phyloP scores from a whole-genome alignment of 2,329 filamentous ascomycete genomes.

The Stagonosporopsis tanaceti region DNA sequence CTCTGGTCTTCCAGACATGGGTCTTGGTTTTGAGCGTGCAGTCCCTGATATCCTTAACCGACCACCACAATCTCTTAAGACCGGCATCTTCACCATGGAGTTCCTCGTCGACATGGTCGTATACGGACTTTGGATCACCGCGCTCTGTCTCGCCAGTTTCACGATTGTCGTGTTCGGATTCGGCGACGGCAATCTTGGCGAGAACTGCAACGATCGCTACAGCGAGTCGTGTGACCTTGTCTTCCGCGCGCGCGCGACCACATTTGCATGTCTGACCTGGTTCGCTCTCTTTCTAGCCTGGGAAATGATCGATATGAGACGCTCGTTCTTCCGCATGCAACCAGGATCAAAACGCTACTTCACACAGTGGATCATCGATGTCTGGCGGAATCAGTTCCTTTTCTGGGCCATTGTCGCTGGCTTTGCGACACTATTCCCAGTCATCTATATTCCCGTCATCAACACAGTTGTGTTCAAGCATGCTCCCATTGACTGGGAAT shows the following conservation, averaged over 20 bases:
- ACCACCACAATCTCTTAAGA: conserved; percentile 68
- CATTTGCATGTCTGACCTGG: conserved; percentile 78
- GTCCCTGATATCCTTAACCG: conserved; percentile 79
- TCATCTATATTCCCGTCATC: conserved; percentile 71
- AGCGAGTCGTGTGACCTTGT: conserved; percentile 44
- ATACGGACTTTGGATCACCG: conserved; percentile 49
- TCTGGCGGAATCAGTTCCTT: conserved; percentile 75
- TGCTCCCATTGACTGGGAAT: conserved; percentile 71
- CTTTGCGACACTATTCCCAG: conserved; percentile 56
- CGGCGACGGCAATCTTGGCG: conserved; percentile 45
- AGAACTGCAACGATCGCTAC: conserved; percentile 47
- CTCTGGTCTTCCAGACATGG: conserved; percentile 80
- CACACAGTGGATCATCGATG: conserved; percentile 67
- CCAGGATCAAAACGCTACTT: conserved; percentile 64
- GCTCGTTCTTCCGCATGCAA: conserved; percentile 78
- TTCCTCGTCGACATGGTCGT: conserved; percentile 50
- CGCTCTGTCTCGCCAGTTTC: conserved; percentile 44
- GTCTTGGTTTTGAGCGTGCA: conserved; percentile 80
- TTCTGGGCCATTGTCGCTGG: conserved; percentile 56
- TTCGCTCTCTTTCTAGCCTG: conserved; percentile 79
- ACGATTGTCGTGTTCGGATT: conserved; percentile 46
- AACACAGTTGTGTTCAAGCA: conserved; percentile 73
- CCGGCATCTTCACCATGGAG: conserved; percentile 50
- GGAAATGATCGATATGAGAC: conserved; percentile 78
- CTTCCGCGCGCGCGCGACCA: conserved; percentile 69